phyloP scores from a whole-genome alignment of 768 basidiomycete species.

The Pleurotus salmoneostramineus region DNA sequence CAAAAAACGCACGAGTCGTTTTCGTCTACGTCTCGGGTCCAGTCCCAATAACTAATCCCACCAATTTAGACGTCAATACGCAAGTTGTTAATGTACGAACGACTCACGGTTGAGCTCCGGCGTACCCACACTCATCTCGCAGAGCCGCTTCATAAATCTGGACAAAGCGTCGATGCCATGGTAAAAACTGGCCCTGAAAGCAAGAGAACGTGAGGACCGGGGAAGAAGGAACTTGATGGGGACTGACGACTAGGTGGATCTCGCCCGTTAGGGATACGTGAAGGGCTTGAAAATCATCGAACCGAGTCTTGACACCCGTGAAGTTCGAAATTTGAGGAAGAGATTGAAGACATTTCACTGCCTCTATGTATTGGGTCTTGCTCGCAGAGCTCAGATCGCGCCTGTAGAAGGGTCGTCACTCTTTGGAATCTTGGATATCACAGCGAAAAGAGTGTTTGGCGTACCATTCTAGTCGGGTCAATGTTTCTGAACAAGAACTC shows the following conservation, averaged over 20 bases:
- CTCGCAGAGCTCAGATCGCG: not conserved
- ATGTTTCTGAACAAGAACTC: too few relatives aligned
- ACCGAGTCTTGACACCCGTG: slow-evolving; percentile 12
- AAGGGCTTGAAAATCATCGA: slow-evolving; percentile 19
- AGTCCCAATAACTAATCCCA: slow-evolving; percentile 5
- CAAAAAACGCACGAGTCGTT: not conserved
- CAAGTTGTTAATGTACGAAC: not conserved
- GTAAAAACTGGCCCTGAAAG: slow-evolving; percentile 24
- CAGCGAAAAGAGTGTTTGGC: too few relatives aligned
- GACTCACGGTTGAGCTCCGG: slow-evolving; percentile 20
- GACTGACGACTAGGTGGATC: slow-evolving; percentile 16
- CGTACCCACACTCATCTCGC: slow-evolving; percentile 20
- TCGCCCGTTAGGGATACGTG: slow-evolving; percentile 15
- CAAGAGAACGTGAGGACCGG: not conserved
- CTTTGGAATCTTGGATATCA: too few relatives aligned
- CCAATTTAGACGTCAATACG: too few relatives aligned
- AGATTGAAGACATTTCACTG: slow-evolving; percentile 10
- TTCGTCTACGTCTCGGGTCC: not conserved
- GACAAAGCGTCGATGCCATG: slow-evolving; percentile 27
- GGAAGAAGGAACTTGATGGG: not conserved
- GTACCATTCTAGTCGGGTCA: too few relatives aligned
- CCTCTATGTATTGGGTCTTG: slow-evolving; percentile 1
- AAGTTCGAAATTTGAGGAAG: slow-evolving; percentile 7
- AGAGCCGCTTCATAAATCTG: slow-evolving; percentile 19
- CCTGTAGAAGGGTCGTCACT: not conserved